Conservation (phyloP, 805 yeast species). For the Candida boleticola region DNA sequence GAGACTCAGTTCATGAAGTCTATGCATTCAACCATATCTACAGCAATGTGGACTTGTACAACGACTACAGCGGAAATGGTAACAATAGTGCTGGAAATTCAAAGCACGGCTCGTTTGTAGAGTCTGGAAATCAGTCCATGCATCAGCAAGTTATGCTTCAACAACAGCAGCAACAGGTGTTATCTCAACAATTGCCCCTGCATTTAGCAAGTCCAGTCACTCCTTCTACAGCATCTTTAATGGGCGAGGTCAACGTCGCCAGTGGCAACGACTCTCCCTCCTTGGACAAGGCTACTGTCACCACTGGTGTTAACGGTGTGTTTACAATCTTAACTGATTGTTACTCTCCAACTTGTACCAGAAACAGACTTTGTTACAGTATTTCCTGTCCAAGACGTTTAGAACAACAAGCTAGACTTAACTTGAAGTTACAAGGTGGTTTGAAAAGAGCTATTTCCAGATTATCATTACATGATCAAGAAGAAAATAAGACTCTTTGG, state of each 20-base stretch:
- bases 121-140: constrained; percentile 10
- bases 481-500: constrained; percentile 86
- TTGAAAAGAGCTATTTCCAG: constrained; percentile 72
- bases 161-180: constrained; percentile 14
- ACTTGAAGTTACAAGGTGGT: constrained; percentile 85
- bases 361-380: constrained; percentile 85
- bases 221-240: constrained; percentile 10
- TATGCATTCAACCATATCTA: constrained; percentile 73
- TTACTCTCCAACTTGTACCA: constrained; percentile 93
- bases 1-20: constrained; percentile 85
- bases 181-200: constrained; percentile 13
- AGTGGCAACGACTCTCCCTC: constrained; percentile 8
- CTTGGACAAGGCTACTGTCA: constrained; percentile 11
- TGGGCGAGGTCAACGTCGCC: background rate
- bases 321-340: constrained; percentile 91
- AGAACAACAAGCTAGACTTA: constrained; percentile 92
- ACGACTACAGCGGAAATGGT: constrained; percentile 24
- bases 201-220: constrained; percentile 15
- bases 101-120: constrained; percentile 28
- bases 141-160: constrained; percentile 17
- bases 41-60: constrained; percentile 43
- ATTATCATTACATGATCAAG: constrained; percentile 62
- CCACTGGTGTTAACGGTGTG: constrained; percentile 74
- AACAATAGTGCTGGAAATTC: constrained; percentile 20
- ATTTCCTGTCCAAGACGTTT: constrained; percentile 94